Conservation (phyloP, 2,329 filamentous ascomycete genomes). For the Magnaporthiopsis rhizophila region DNA sequence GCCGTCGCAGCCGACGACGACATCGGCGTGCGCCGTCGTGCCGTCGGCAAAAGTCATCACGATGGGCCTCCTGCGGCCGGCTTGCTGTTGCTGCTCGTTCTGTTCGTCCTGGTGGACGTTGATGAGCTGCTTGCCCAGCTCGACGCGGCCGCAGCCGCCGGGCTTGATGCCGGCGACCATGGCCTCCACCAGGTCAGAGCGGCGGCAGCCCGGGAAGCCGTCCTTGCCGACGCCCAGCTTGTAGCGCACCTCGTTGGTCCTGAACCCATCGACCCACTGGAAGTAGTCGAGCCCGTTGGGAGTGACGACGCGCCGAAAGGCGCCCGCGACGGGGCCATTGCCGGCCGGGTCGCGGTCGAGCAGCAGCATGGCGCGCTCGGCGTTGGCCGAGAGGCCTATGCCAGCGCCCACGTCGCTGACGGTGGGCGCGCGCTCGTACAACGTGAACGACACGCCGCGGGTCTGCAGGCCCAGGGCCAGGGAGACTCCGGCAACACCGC, state of each 20-base stretch:
- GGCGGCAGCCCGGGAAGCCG: slow-evolving; percentile 31
- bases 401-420: slow-evolving; percentile 42
- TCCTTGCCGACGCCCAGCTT: slow-evolving; percentile 30
- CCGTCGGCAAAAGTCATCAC: slow-evolving; percentile 7
- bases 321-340: slow-evolving; percentile 23
- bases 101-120: slow-evolving; percentile 17
- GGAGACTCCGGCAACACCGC: slow-evolving; percentile 41
- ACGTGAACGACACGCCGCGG: slow-evolving; percentile 30
- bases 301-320: slow-evolving; percentile 29
- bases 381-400: slow-evolving; percentile 44
- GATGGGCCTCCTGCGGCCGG: neutral
- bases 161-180: slow-evolving; percentile 24
- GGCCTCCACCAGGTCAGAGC: slow-evolving; percentile 31
- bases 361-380: slow-evolving; percentile 34
- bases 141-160: slow-evolving; percentile 14
- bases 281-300: slow-evolving; percentile 34
- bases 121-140: slow-evolving; percentile 26
- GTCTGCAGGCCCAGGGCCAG: slow-evolving; percentile 38
- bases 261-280: slow-evolving; percentile 31
- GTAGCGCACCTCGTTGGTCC: slow-evolving; percentile 22
- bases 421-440: slow-evolving; percentile 37
- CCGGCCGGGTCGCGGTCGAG: slow-evolving; percentile 24
- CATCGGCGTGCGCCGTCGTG: slow-evolving; percentile 20
- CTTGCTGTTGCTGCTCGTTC: neutral
- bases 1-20: slow-evolving; percentile 56